Evolutionary conservation across 1,139 yeast genomes (phyloP).

Genomic region (Geotrichum candidum): DNA sequence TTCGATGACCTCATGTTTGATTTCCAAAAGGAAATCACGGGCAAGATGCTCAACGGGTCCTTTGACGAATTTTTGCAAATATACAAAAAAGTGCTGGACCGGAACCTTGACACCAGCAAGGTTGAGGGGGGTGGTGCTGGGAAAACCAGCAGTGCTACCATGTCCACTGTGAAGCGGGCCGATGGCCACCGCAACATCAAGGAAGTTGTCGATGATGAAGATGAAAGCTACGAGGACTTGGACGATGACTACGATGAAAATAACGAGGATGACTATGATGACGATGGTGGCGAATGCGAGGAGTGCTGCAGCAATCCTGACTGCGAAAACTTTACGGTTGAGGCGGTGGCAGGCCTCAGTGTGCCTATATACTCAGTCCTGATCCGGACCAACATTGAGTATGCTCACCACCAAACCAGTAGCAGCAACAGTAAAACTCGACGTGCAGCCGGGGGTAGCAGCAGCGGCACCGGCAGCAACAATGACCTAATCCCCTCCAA

Average conservation of each 20-base stretch:
- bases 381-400: slow-evolving; percentile 13
- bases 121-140: not conserved
- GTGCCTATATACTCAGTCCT: slow-evolving; percentile 21
- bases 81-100: not conserved
- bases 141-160: not conserved
- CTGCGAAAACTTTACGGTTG: slow-evolving; percentile 19
- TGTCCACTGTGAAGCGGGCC: not conserved
- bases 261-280: slow-evolving; percentile 16
- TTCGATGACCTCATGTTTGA: not conserved
- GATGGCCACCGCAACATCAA: slow-evolving; percentile 9
- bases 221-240: slow-evolving; percentile 16
- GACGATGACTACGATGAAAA: slow-evolving; percentile 17
- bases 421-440: slow-evolving; percentile 6
- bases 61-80: not conserved
- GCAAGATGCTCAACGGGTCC: not conserved
- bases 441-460: not conserved
- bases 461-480: not conserved
- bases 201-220: slow-evolving; percentile 23
- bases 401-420: not conserved
- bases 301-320: slow-evolving; percentile 21
- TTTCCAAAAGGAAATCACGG: not conserved
- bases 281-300: slow-evolving; percentile 12
- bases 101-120: not conserved
- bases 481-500: not conserved
- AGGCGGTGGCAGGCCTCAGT: slow-evolving; percentile 14